Percentiles rank a stretch among this genome's conserved stretches.
Conservation (phyloP, 306 rosid species). For the Hylodesmum podocarpum region DNA sequence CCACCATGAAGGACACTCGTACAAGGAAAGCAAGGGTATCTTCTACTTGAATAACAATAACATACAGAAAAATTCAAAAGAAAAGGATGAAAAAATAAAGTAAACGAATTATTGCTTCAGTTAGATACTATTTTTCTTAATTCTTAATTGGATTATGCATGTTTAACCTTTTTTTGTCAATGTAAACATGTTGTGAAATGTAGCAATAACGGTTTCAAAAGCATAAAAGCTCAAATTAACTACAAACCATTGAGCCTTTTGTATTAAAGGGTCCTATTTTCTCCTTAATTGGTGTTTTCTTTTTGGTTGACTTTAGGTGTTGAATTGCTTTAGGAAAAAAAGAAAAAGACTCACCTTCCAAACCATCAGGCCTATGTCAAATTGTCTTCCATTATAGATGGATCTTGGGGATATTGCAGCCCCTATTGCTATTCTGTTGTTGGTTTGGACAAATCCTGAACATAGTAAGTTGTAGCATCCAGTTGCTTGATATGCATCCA, state of each 20-base stretch:
- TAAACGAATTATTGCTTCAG: conserved; percentile 38
- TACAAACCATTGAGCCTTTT: conserved; percentile 11
- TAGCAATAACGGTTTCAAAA: conserved; percentile 32
- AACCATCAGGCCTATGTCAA: conserved; percentile 94
- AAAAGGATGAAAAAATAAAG: not conserved
- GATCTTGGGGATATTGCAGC: conserved; percentile 99
- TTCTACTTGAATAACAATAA: conserved; percentile 37
- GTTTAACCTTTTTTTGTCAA: conserved; percentile 23
- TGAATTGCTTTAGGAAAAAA: not conserved
- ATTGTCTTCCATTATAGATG: conserved; percentile 69
- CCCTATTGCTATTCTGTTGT: conserved; percentile 91
- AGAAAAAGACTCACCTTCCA: conserved; percentile 73
- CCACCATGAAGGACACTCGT: conserved; percentile 40
- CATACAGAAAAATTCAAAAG: conserved; percentile 32
- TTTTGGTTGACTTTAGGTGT: conserved; percentile 9
- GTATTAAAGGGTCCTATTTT: conserved; percentile 6
- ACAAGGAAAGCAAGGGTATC: conserved; percentile 50
- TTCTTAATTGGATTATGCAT: conserved; percentile 8
- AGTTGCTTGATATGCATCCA: conserved; percentile 96
- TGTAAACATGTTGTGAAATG: not conserved
- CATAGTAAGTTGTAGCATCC: conserved; percentile 98
- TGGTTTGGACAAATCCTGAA: conserved; percentile 97
- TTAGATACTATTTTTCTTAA: conserved; percentile 10
- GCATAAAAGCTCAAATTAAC: conserved; percentile 9
- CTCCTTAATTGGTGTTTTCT: conserved; percentile 26